These are phyloP conservation scores for Mucor velutinosus DNA, from an alignment of 371 early-diverging fungal genomes.

Conservation along the genomic window DNA sequence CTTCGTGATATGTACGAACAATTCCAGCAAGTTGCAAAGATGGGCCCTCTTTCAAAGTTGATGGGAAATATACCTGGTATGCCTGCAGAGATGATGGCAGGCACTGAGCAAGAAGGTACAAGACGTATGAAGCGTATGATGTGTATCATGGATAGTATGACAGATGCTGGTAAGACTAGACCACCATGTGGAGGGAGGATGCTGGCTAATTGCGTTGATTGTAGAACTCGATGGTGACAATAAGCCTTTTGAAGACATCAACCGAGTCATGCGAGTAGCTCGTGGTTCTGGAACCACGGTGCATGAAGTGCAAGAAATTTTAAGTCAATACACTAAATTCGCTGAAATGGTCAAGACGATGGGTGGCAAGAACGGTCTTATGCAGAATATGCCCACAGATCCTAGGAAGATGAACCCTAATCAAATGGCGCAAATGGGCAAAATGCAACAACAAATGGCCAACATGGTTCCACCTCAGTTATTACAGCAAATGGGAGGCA, in stretches of 20 bases:
- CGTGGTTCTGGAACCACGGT: constrained; percentile 90
- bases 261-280: constrained; percentile 87
- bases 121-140: constrained; percentile 86
- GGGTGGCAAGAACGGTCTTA: constrained; percentile 90
- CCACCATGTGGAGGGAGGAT: too few relatives aligned
- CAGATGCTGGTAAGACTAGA: constrained; percentile 59
- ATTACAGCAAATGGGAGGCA: constrained; percentile 78
- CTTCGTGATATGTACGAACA: constrained; percentile 98
- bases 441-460: constrained; percentile 71
- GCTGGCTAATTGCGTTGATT: background rate
- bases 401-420: constrained; percentile 56
- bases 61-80: constrained; percentile 99
- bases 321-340: constrained; percentile 86
- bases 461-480: constrained; percentile 76
- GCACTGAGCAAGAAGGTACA: constrained; percentile 77
- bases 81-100: constrained; percentile 83
- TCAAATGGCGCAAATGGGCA: constrained; percentile 65
- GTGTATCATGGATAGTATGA: constrained; percentile 98
- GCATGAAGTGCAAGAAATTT: constrained; percentile 84
- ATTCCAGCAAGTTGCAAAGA: constrained; percentile 90
- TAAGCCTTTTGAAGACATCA: constrained; percentile 81
- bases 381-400: constrained; percentile 67
- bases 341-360: constrained; percentile 95
- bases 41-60: constrained; percentile 96
- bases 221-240: constrained; percentile 93